These are phyloP conservation scores for Ceratocystis alfenasii DNA, from an alignment of 2,329 filamentous ascomycete species.

Conservation along the genomic window DNA sequence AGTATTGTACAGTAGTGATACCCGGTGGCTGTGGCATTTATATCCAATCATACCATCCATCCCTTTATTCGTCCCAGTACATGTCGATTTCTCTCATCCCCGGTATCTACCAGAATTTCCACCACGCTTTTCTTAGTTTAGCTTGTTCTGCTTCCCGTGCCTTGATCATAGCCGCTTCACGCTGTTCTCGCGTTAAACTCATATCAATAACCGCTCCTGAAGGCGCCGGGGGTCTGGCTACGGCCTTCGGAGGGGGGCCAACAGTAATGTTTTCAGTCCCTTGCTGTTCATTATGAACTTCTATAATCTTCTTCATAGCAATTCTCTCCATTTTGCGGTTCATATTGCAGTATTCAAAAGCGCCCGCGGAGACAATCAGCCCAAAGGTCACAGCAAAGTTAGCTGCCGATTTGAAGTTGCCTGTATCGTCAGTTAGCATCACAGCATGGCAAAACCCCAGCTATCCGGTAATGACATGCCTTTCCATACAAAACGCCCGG, in stretches of 20 bases:
- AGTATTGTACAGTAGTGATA: constrained; percentile 14
- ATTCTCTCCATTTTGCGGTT: constrained; percentile 61
- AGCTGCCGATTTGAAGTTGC: constrained; percentile 52
- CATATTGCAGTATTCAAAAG: constrained; percentile 77
- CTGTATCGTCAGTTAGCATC: constrained; percentile 28
- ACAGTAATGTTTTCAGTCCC: constrained; percentile 31
- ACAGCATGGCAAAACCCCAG: neutral
- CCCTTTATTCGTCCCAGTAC: no score
- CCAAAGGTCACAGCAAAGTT: constrained; percentile 82
- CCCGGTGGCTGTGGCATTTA: neutral
- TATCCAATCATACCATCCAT: constrained; percentile 4
- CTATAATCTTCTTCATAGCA: constrained; percentile 75
- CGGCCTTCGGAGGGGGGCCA: constrained; percentile 14
- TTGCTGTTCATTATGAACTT: constrained; percentile 47
- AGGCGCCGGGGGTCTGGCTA: constrained; percentile 8
- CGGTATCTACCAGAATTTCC: constrained; percentile 41
- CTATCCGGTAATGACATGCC: constrained; percentile 41
- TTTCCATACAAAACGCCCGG: constrained; percentile 59
- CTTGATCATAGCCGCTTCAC: constrained; percentile 22
- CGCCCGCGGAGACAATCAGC: constrained; percentile 52
- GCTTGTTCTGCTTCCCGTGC: constrained; percentile 29
- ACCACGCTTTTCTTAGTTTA: constrained; percentile 36
- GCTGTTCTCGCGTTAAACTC: constrained; percentile 15
- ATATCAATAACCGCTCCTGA: constrained; percentile 12
- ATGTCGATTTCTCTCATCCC: neutral